These are phyloP conservation scores for Chamaenerion angustifolium DNA, from an alignment of 345 rosid species.

Conservation along the genomic window DNA sequence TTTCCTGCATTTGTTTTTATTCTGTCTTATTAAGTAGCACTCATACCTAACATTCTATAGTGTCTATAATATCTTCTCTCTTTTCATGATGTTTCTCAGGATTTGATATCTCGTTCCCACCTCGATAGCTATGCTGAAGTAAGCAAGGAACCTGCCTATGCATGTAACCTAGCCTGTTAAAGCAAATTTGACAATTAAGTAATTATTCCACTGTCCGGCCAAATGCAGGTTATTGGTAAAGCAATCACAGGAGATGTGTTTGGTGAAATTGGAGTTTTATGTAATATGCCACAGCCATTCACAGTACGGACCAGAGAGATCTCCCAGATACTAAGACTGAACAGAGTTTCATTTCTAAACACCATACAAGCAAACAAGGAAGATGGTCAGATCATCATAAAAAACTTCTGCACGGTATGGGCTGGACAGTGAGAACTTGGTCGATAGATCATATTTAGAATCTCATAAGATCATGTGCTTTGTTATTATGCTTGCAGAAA, in stretches of 20 bases:
- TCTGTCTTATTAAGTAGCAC: no score
- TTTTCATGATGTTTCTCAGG: slow-evolving; percentile 27
- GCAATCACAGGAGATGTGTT: slow-evolving; percentile 50
- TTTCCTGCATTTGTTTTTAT: no score
- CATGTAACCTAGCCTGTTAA: no score
- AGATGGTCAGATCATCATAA: slow-evolving; percentile 51
- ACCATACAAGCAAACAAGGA: slow-evolving; percentile 40
- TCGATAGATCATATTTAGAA: not conserved
- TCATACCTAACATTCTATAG: no score
- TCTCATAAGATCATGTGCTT: slow-evolving; percentile 7
- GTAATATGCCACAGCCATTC: slow-evolving; percentile 68
- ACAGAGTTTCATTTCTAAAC: slow-evolving; percentile 49
- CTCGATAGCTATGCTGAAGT: slow-evolving; percentile 48
- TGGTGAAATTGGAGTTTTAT: slow-evolving; percentile 82
- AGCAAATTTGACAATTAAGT: no score
- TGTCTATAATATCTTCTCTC: no score
- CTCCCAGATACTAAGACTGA: slow-evolving; percentile 62
- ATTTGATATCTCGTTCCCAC: slow-evolving; percentile 15
- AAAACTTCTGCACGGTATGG: slow-evolving; percentile 58
- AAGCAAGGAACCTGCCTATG: slow-evolving; percentile 1
- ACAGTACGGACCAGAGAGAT: slow-evolving; percentile 61
- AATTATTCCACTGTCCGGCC: not conserved
- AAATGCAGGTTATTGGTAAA: slow-evolving; percentile 45
- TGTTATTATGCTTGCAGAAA: slow-evolving; percentile 29
- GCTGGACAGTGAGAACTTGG: not conserved